phyloP scores from a whole-genome alignment of 2,329 filamentous ascomycete genomes.

The Aspergillus brasiliensis region DNA sequence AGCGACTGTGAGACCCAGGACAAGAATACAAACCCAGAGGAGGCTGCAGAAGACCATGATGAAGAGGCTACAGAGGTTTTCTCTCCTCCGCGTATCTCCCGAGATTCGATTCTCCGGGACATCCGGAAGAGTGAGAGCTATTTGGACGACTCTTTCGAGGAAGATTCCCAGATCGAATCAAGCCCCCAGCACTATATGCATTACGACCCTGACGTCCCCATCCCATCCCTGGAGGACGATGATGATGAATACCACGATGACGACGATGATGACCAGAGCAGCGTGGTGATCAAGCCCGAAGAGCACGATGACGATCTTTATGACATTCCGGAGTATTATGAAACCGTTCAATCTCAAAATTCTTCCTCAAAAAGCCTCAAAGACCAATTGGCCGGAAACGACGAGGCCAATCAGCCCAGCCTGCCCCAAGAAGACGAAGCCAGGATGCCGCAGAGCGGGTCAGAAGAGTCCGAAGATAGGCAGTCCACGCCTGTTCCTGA shows the following conservation, averaged over 20 bases:
- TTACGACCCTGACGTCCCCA: slow-evolving; percentile 84
- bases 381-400: slow-evolving; percentile 48
- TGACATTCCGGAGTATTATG: slow-evolving; percentile 68
- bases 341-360: slow-evolving; percentile 46
- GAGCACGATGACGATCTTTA: slow-evolving; percentile 63
- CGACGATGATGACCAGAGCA: slow-evolving; percentile 66
- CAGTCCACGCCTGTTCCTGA: slow-evolving; percentile 37
- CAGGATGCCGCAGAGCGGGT: slow-evolving; percentile 27
- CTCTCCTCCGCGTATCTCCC: slow-evolving; percentile 76
- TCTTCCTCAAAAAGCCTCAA: slow-evolving; percentile 32
- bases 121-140: slow-evolving; percentile 69
- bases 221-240: slow-evolving; percentile 79
- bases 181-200: slow-evolving; percentile 61
- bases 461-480: slow-evolving; percentile 29
- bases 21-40: slow-evolving; percentile 32
- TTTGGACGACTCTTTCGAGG: slow-evolving; percentile 66
- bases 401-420: slow-evolving; percentile 60
- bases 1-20: slow-evolving; percentile 16
- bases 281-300: slow-evolving; percentile 69
- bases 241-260: slow-evolving; percentile 46
- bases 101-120: slow-evolving; percentile 88
- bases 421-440: slow-evolving; percentile 36
- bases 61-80: slow-evolving; percentile 60
- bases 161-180: slow-evolving; percentile 62
- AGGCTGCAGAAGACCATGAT: slow-evolving; percentile 2